Base-by-base conservation (phyloP, 345 rosid species). In the Eutrema japonicum region DNA sequence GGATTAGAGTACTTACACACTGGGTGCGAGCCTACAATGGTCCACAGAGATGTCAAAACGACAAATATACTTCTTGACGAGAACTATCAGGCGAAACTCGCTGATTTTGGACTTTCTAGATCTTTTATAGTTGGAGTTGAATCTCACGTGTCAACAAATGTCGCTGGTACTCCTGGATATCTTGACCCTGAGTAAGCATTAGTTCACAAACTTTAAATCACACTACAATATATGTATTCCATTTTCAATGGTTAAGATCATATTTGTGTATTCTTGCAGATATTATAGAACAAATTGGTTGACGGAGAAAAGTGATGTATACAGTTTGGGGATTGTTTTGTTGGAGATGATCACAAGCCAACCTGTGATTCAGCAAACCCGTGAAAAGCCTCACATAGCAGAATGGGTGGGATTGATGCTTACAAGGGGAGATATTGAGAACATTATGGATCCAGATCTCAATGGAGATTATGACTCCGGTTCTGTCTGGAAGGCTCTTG, bases 61-160 rank as follows among this genome's bases (percentile, higher is more conserved):
- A 26, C 78, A 3, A 85, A 85, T 47, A 83, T 85, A 70, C 64
- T 85, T 27, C 10, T 83, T 2, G 67, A 48, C 6, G 78, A 85
- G 0, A 43, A 66, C 2, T 36, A 62, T 40, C 83, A 81, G 0
- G 84, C 82, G 0, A 83, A 79, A 40, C 71, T 85, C 1, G 65
- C 82, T 0, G 85, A 85, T 68, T 85, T 85, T 36, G 87, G 87
- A 12, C 71, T 83, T 1, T 81, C 85, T 0, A 81, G 69, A 76
- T 30, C 55, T 16, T 68, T 76, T 16, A 74, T 64, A 7, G 3
- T 38, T 2, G 85, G 77, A 33, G 27, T 1, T 18, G 81, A 64
- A 32, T 3, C 68, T 36, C 76, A 74, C 3, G 36, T 71, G 14
- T 72, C 77, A 0, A 64, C 70, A 42, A 3, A 2, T 52, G 77